Base-by-base conservation (phyloP, 2,329 filamentous ascomycete genomes). In the Cyphellophora europaea region DNA sequence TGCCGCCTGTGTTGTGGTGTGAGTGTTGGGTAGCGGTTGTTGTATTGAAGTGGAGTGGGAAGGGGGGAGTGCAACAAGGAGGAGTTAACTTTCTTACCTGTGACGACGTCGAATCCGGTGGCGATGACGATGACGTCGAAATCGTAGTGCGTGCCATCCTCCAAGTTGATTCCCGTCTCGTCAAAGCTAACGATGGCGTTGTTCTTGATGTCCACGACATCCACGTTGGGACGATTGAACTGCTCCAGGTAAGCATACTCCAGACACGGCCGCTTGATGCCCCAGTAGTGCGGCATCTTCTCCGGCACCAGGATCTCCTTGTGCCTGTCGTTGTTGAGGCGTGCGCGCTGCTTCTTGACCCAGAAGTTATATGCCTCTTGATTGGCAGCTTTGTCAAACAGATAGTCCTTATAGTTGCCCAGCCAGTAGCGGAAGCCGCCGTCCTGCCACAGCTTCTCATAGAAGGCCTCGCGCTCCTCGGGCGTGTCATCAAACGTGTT, bases 381-480 rank as follows among this genome's bases (percentile, higher is more conserved):
- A 44, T 78, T 79, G 2, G 68, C 67, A 11, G 67, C 58, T 0
- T 53, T 27, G 28, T 62, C 53, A n/a, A 56, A 47, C 3, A 75
- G 43, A 16, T 63, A 57, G 40, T 80, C 74, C 29, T 64, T 66
- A 56, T 74, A 79, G 27, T 44, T 47, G 1, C 38, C 57, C 0
- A 74, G 54, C 68, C 70, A 72, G 49, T 65, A 74, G 43, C 72
- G 52, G 50, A 82, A 77, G 1, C 79, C 77, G 1, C 72, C 74
- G 0, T 61, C 52, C 3, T 55, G 34, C 65, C 67, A 77, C 6
- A 69, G 49, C 3, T 56, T 42, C 40, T 75, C 63, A 40, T 67
- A 71, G 12, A 67, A 54, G 2, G 57, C 59, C 39, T 68, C 60
- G 1, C 70, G 40, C 14, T 49, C 43, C 18, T 47, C 45, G 5